Base-by-base conservation (phyloP, 495 filamentous ascomycete genomes). In the Penicillium chermesinum region DNA sequence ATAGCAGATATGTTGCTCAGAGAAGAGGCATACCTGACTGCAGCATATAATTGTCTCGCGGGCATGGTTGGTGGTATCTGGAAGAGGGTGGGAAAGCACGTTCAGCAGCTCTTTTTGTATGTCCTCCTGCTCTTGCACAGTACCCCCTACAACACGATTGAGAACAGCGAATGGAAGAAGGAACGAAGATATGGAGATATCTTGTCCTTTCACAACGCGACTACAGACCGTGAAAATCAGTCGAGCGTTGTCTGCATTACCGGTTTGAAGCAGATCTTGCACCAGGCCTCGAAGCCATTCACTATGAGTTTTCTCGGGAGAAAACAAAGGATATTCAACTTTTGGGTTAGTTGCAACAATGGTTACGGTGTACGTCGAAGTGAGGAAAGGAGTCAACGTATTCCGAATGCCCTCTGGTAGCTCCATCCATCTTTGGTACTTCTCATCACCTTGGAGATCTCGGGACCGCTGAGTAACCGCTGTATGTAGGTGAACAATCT, bases 1-100 rank as follows among this genome's bases (percentile, higher is more conserved):
- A 22, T 15, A 16, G 30, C 13, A 52, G n/a, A n/a, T n/a, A n/a
- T n/a, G n/a, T n/a, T n/a, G n/a, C n/a, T n/a, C n/a, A n/a, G n/a
- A n/a, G n/a, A n/a, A n/a, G n/a, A n/a, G n/a, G n/a, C 75, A 69
- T 73, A 90, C 89, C 73, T 95, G 86, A 61, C 86, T 91, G 64
- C 85, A 90, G 20, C 85, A 74, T 58, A 90, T 85, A 49, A 86
- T 75, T 32, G 84, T 82, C 46, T 94, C 87, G 20, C 72, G 75
- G 45, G 81, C 71, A 44, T 54, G 71, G 66, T 57, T 82, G 63
- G 52, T 81, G 48, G 57, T 71, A 55, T 54, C 77, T 49, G 56
- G 75, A 41, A 87, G 74, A 41, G 83, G 74, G 46, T 81, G 67
- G 13, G 72, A 67, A 17, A 98, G 66, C 13, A 97, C 80, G 8